phyloP scores from a whole-genome alignment of 345 rosid genomes.

The Eucalyptus sp. region DNA sequence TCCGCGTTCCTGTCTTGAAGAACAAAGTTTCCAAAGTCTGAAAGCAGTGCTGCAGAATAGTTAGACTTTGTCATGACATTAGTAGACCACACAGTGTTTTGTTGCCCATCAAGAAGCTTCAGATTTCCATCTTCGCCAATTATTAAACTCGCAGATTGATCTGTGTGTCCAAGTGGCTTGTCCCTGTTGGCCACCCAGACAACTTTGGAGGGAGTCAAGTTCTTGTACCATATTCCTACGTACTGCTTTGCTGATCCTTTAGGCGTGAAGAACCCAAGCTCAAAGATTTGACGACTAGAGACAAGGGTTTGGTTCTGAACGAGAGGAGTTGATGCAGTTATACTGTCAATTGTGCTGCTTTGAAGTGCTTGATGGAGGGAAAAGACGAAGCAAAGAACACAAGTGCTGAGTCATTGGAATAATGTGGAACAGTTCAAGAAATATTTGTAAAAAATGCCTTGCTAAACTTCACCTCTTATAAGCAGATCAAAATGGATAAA shows the following conservation, averaged over 20 bases:
- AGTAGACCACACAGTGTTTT: conserved; percentile 6
- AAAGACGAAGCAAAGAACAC: background rate
- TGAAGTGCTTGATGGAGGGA: background rate
- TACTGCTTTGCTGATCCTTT: background rate
- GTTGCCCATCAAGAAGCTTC: conserved; percentile 1
- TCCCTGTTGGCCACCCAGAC: conserved; percentile 33
- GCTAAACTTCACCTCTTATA: background rate
- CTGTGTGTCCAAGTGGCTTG: conserved; percentile 7
- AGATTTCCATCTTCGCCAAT: conserved; percentile 1
- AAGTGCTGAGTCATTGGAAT: background rate
- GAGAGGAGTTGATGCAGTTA: background rate
- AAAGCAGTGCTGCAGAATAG: background rate
- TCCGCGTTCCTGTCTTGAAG: background rate
- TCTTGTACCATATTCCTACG: background rate
- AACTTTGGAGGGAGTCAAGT: background rate
- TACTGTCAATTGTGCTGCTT: background rate
- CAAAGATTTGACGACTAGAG: background rate
- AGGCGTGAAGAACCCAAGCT: background rate
- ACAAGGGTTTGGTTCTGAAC: background rate
- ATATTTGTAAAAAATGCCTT: background rate
- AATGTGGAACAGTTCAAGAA: background rate
- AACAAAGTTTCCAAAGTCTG: conserved; percentile 19
- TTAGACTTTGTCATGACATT: background rate
- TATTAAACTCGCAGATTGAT: background rate
- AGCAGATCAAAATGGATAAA: background rate